phyloP scores from a whole-genome alignment of 106 monocot genomes.

The Dioscorea alata region DNA sequence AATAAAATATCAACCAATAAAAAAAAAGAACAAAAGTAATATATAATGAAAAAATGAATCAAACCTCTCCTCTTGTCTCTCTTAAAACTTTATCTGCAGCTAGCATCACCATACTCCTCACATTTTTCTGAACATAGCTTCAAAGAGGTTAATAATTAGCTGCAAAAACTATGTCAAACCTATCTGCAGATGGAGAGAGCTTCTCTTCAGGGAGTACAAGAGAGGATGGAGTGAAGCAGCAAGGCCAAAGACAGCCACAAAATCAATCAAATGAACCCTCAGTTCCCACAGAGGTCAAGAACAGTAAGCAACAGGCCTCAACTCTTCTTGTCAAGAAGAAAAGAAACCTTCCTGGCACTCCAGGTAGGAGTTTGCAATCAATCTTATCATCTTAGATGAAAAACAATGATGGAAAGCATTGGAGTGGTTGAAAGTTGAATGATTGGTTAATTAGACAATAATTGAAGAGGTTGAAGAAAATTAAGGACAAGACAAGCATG shows the following conservation, averaged over 20 bases:
- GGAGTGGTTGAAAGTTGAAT: no score
- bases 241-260: no score
- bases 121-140: background rate
- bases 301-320: background rate
- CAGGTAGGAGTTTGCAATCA: constrained; percentile 1
- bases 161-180: constrained; percentile 1
- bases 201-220: background rate
- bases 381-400: background rate
- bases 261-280: no score
- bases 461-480: no score
- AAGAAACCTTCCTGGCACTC: constrained; percentile 4
- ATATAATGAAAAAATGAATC: background rate
- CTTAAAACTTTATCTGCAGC: background rate
- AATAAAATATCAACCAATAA: background rate
- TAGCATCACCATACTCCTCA: background rate
- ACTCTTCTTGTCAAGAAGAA: background rate
- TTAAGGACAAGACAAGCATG: no score
- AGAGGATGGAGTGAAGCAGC: no score
- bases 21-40: background rate
- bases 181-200: background rate
- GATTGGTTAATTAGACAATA: no score
- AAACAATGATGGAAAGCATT: no score
- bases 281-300: background rate
- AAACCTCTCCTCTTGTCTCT: no score
- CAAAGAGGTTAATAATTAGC: background rate